These are phyloP conservation scores for Nigrospora oryzae DNA, from an alignment of 2,329 filamentous ascomycete genomes.

Conservation along the genomic window DNA sequence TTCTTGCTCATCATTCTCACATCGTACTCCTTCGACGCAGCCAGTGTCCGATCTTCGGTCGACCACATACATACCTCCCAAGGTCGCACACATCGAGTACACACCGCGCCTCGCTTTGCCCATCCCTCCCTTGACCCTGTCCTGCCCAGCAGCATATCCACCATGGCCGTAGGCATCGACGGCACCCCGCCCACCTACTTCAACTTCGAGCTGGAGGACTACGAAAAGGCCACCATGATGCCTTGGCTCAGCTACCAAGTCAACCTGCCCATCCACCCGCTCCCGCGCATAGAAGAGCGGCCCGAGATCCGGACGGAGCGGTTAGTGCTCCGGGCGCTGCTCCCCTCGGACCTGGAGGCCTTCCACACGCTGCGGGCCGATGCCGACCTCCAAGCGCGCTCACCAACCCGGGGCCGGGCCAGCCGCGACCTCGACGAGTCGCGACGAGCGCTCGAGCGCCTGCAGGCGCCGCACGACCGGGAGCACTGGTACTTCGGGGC, in stretches of 20 bases:
- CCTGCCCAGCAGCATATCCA: no score
- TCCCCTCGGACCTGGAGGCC: constrained; percentile 5
- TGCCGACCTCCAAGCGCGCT: constrained; percentile 2
- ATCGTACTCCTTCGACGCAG: no score
- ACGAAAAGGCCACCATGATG: background rate
- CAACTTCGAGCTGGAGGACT: background rate
- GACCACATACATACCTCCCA: no score
- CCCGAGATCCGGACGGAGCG: constrained; percentile 3
- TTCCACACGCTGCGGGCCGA: constrained; percentile 7
- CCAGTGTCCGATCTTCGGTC: no score
- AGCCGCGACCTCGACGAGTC: constrained; percentile 5
- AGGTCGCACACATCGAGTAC: no score
- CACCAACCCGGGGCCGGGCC: constrained; percentile 5
- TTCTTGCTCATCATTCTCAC: no score
- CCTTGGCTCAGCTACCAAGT: constrained; percentile 1
- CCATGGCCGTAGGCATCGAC: no score
- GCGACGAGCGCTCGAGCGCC: background rate
- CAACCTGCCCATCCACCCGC: background rate
- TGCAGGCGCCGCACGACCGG: constrained; percentile 6
- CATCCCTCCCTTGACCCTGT: no score
- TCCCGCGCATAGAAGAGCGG: constrained; percentile 2
- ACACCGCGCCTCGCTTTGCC: no score
- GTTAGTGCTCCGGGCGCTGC: constrained; percentile 5
- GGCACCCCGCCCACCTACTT: background rate
- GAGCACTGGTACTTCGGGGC: constrained; percentile 13